Conservation (phyloP, 2,329 filamentous ascomycete species). For the Ophiostoma ulmi region DNA sequence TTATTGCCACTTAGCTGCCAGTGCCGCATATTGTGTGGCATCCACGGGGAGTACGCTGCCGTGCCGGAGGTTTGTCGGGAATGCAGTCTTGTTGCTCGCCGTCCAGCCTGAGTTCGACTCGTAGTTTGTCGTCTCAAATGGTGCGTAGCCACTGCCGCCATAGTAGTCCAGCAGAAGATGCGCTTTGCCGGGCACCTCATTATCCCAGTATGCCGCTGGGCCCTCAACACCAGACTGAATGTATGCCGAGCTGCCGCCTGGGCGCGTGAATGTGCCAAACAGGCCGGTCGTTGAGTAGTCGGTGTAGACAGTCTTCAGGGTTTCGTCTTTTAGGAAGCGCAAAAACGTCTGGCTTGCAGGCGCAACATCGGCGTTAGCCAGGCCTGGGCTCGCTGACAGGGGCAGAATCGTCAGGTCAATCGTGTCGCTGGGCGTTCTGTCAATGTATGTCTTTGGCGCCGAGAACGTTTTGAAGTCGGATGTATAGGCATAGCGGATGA, state of each 20-base stretch:
- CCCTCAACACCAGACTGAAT: constrained; percentile 44
- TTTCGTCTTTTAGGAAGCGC: constrained; percentile 54
- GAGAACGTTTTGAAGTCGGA: constrained; percentile 51
- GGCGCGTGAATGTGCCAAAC: constrained; percentile 48
- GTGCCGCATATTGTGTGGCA: constrained; percentile 39
- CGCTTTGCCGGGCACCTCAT: constrained; percentile 36
- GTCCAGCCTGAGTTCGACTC: constrained; percentile 43
- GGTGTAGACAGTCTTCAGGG: constrained; percentile 47
- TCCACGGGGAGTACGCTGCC: constrained; percentile 48
- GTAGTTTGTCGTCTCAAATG: constrained; percentile 44
- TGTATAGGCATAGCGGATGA: constrained; percentile 52
- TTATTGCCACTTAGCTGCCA: constrained; percentile 37
- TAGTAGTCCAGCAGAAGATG: constrained; percentile 50
- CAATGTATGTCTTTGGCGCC: constrained; percentile 46
- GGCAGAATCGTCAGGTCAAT: constrained; percentile 55
- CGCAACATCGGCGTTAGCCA: background rate
- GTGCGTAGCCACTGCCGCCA: constrained; percentile 45
- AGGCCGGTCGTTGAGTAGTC: constrained; percentile 46
- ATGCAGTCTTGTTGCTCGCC: constrained; percentile 39
- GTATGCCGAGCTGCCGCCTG: constrained; percentile 40
- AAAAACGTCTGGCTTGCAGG: constrained; percentile 37
- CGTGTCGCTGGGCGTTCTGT: constrained; percentile 43
- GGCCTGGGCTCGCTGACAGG: constrained; percentile 34
- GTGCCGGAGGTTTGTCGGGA: constrained; percentile 47
- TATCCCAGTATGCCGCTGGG: constrained; percentile 43